Evolutionary conservation across 2,329 filamentous ascomycete genomes (phyloP), one percentile per base, ranked within the genome.

Genomic region (Domatiomyces catenatus): DNA sequence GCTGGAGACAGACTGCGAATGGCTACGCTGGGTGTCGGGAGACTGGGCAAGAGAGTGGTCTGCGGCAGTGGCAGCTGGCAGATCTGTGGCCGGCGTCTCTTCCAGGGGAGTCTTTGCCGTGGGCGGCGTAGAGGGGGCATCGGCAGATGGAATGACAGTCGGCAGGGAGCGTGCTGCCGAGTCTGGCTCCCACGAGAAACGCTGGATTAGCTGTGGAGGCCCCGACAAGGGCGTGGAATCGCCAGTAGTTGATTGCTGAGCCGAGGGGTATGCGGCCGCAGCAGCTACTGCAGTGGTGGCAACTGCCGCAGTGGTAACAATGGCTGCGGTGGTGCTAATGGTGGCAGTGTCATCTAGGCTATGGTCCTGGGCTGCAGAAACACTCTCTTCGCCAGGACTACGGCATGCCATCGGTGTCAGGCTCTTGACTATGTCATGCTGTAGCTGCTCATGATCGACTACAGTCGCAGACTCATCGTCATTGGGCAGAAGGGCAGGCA

Each of bases 351-450:
- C 32, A 15, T 39, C 32, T 5, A 15, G 32, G 15, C 32, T 15
- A 39, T 15, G 8, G 32, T 15, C 32, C 15, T 15, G 2, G 32
- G 32, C 10, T 15, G 8, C 32, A 15, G 32, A 39, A 39, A 39
- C 10, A 15, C 3, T 15, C 32, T 39, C 32, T 49, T 50, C 48
- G 5, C 42, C 50, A n/a, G 46, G 45, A 17, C 53, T 48, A 32
- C 39, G 52, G 8, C 57, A 59, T 18, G 54, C 54, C 28, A 52
- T 56, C 7, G 68, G 66, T 43, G 66, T 72, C 47, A 72, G 57
- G 3, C 69, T 71, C 45, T 65, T 66, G n/a, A 72, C 70, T n/a
- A 73, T 73, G 52, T 72, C 70, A 51, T 68, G 65, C 44, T 69
- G 61, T 43, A 73, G 54, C 32, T 68, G 65, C 50, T 73, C 70